These are phyloP conservation scores for Trichosanthes truncata DNA, from an alignment of 306 rosid genomes.

Conservation along the genomic window DNA sequence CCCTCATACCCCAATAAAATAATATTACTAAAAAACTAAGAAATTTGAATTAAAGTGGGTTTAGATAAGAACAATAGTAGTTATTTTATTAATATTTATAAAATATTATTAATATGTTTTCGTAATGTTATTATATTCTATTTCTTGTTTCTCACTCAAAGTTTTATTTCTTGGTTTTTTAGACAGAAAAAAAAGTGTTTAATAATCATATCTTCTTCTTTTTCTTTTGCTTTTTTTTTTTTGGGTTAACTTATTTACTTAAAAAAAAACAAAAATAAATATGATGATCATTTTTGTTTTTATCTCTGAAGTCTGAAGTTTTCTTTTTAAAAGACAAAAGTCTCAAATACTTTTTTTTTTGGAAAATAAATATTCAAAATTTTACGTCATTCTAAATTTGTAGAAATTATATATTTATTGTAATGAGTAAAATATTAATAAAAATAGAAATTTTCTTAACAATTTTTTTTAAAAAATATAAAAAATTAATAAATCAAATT, in stretches of 20 bases:
- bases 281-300: background rate
- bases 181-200: background rate
- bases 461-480: background rate
- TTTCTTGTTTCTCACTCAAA: background rate
- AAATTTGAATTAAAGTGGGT: constrained; percentile 10
- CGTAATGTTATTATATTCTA: background rate
- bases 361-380: background rate
- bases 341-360: background rate
- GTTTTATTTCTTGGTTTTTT: background rate
- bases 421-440: background rate
- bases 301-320: background rate
- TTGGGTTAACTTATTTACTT: background rate
- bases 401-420: background rate
- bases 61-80: constrained; percentile 1
- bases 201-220: background rate
- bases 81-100: background rate
- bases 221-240: too few species aligned
- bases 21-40: background rate
- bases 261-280: background rate
- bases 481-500: background rate
- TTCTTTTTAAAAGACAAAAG: background rate
- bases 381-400: background rate
- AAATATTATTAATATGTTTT: background rate
- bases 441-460: background rate
- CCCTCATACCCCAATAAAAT: constrained; percentile 4